Conservation (phyloP, 169 alveolate genomes). For the Cryptosporidium xiaoi region DNA sequence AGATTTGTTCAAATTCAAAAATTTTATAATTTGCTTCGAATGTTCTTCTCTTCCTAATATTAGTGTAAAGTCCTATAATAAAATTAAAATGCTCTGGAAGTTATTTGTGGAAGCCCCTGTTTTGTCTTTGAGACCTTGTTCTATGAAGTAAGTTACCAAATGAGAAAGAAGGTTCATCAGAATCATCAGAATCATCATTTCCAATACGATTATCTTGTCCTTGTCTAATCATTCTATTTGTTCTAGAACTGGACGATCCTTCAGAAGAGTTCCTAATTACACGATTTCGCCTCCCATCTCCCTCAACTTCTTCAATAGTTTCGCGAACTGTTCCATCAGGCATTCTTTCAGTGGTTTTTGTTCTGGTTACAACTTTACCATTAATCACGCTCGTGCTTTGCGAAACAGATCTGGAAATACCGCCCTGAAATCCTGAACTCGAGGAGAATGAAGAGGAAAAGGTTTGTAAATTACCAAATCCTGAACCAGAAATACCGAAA, state of each 20-base stretch:
- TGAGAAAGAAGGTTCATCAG: slow-evolving; percentile 8
- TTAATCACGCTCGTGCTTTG: slow-evolving; percentile 60
- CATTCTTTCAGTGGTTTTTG: slow-evolving; percentile 63
- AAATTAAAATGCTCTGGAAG: no score
- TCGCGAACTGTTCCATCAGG: slow-evolving; percentile 70
- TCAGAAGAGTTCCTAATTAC: slow-evolving; percentile 46
- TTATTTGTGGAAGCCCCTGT: slow-evolving; percentile 1
- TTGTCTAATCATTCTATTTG: slow-evolving; percentile 66
- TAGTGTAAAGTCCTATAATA: no score
- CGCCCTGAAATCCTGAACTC: slow-evolving; percentile 52
- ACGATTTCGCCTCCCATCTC: slow-evolving; percentile 65
- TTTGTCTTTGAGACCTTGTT: slow-evolving; percentile 68
- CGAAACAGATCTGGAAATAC: slow-evolving; percentile 63
- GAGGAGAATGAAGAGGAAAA: slow-evolving; percentile 48
- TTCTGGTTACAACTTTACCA: slow-evolving; percentile 60
- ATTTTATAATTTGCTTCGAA: no score
- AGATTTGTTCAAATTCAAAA: no score
- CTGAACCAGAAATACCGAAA: slow-evolving; percentile 51
- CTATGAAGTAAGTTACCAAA: slow-evolving; percentile 48
- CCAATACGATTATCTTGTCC: slow-evolving; percentile 8
- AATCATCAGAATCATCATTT: not conserved
- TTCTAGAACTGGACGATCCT: not conserved
- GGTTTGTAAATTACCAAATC: slow-evolving; percentile 55
- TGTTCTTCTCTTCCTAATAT: no score
- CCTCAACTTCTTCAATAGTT: slow-evolving; percentile 63